Percentiles rank a stretch among this genome's conserved stretches.
Conservation (phyloP, 164 flowering plant species). For the Taxillus chinensis region DNA sequence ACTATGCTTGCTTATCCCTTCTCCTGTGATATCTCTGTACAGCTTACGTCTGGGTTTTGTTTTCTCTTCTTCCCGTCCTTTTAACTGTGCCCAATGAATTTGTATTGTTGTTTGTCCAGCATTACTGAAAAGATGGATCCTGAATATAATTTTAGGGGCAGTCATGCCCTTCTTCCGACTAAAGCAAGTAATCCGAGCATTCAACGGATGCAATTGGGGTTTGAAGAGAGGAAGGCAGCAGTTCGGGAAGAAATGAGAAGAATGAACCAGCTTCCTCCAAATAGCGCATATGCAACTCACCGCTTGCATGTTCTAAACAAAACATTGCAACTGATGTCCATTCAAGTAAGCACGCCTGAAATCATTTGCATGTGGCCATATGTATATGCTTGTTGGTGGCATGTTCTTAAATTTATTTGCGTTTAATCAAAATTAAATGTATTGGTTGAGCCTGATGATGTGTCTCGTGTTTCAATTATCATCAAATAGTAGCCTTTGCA, state of each 20-base stretch:
- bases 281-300: slow-evolving; percentile 56
- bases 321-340: slow-evolving; percentile 53
- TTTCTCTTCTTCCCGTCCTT: not conserved
- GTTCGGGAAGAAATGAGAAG: slow-evolving; percentile 56
- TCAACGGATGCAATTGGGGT: slow-evolving; percentile 18
- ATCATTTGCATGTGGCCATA: not conserved
- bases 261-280: slow-evolving; percentile 50
- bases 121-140: slow-evolving; percentile 17
- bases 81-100: not conserved
- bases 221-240: slow-evolving; percentile 37
- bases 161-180: slow-evolving; percentile 10
- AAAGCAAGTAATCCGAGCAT: slow-evolving; percentile 15
- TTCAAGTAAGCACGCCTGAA: slow-evolving; percentile 31
- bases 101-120: slow-evolving; percentile 3
- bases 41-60: not conserved
- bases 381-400: not conserved
- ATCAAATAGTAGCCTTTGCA: too few species aligned
- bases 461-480: too few species aligned
- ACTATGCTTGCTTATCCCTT: too few species aligned
- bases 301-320: slow-evolving; percentile 62
- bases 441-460: too few species aligned
- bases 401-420: too few species aligned
- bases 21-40: too few species aligned
- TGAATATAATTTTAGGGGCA: slow-evolving; percentile 10
- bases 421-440: too few species aligned